Base-by-base conservation (phyloP, 1,284 basidiomycete species). In the Papiliotrema terrestris region DNA sequence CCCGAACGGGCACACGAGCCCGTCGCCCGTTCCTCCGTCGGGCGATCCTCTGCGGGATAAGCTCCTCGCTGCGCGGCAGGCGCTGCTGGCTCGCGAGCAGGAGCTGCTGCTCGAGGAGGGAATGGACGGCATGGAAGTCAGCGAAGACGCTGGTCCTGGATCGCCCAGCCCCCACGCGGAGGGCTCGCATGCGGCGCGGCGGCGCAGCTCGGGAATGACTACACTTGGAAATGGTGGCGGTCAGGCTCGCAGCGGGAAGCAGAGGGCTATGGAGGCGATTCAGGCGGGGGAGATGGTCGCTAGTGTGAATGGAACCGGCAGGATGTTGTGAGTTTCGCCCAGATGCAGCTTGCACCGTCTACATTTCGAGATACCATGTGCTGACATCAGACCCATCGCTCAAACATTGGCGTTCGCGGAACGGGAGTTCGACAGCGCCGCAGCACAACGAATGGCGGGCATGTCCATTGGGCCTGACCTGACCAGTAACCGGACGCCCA, bases 341-440 rank as follows among this genome's bases (percentile, higher is more conserved):
- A 14, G 17, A 19, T 8, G n/a, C 19, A 8, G 35, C 39, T 4
- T 14, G 17, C 19, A 19, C 23, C 22, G 20, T 41, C 23, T 20
- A 51, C 43, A 1, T 29, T 32, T 19, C 15, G 37, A 26, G 23
- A 23, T 35, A 22, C 19, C 17, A 26, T 42, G 22, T 11, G 19
- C n/a, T 39, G 36, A 38, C 32, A 25, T 20, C 43, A 75, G 72
- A 48, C 71, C 71, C 1, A 62, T 73, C 36, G 58, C 59, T 22
- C 55, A 70, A 29, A 65, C 66, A 1, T 45, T 71, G 17, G 61
- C 61, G 0, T 62, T 75, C 2, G 64, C 62, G 19, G 55, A 66
- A 8, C 59, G 72, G 48, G 73, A 75, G 32, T 72, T 63, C 45
- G 65, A 69, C 50, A 69, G 69, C 51, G 58, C 61, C 38, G 68